These are phyloP conservation scores for Solanum hybrid DNA, from an alignment of 305 asterid species.

Conservation along the genomic window DNA sequence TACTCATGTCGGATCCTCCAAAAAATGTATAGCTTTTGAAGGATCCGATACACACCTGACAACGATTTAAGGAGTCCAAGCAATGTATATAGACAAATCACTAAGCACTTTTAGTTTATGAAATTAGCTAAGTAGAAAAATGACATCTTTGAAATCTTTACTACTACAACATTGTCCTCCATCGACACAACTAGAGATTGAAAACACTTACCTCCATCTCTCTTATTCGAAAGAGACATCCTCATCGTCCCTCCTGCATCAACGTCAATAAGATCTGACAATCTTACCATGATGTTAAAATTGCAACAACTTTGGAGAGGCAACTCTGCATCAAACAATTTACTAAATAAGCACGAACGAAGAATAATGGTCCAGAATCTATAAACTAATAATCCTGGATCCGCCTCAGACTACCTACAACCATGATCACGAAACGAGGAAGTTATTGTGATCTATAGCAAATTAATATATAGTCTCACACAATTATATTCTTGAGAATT, in stretches of 20 bases:
- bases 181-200: background rate
- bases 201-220: constrained; percentile 43
- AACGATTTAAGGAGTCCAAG: background rate
- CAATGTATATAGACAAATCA: background rate
- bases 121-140: background rate
- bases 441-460: background rate
- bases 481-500: background rate
- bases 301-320: background rate
- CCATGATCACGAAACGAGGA: background rate
- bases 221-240: constrained; percentile 41
- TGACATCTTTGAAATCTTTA: background rate
- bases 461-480: background rate
- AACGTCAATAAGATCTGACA: background rate
- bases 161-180: background rate
- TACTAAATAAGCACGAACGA: background rate
- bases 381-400: background rate
- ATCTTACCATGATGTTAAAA: background rate
- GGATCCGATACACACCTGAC: background rate
- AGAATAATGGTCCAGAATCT: background rate
- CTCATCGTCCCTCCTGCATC: constrained; percentile 36
- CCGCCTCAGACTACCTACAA: background rate
- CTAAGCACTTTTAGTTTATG: background rate
- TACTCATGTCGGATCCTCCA: background rate
- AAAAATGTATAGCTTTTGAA: background rate
- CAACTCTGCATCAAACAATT: background rate